Conservation (phyloP, 345 rosid genomes). For the Syzygium jambos region DNA sequence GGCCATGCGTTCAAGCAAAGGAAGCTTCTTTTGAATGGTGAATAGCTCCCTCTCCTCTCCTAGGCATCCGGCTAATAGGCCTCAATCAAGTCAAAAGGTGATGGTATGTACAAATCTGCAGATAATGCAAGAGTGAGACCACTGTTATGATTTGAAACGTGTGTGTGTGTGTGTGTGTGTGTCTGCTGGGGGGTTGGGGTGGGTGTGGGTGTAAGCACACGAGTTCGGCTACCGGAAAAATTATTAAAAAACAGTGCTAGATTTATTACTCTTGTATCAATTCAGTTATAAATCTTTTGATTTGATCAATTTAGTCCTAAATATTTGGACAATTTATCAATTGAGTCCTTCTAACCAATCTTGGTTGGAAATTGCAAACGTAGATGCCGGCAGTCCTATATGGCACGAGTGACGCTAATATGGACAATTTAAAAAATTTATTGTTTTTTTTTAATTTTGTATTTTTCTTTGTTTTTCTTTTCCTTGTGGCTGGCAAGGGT, state of each 20-base stretch:
- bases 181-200: too few species aligned
- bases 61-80: not conserved
- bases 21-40: not conserved
- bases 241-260: not conserved
- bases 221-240: not conserved
- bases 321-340: rapidly evolving
- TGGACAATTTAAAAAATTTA: not conserved
- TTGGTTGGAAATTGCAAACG: rapidly evolving
- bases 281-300: rapidly evolving
- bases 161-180: not conserved
- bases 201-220: not conserved
- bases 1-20: slow-evolving; percentile 16
- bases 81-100: not conserved
- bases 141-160: not conserved
- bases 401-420: rapidly evolving
- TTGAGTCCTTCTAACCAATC: rapidly evolving
- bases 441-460: not conserved
- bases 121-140: not conserved
- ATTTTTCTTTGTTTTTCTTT: not conserved
- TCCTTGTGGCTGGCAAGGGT: not conserved
- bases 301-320: rapidly evolving
- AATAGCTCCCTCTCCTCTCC: not conserved
- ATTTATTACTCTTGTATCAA: rapidly evolving
- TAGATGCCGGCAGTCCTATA: rapidly evolving
- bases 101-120: not conserved